Base-by-base conservation (phyloP, 176 grass and related monocot species). In the Hordeum marinum region DNA sequence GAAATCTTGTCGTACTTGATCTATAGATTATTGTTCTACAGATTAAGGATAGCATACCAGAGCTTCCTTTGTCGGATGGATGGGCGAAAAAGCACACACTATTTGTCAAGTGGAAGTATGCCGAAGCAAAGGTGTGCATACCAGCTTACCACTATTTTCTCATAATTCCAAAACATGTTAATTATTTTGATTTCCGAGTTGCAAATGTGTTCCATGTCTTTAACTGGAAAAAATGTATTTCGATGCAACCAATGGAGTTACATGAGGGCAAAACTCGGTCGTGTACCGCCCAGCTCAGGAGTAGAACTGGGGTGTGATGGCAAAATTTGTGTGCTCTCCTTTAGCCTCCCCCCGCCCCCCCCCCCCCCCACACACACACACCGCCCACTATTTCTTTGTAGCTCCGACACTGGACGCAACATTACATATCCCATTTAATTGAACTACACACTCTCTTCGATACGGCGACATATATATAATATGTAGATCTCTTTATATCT, bases 71-170 rank as follows among this genome's bases (percentile, higher is more conserved):
- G 40, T 78, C 83, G 25, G 87, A 92, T 75, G 89, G 94, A 63
- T 92, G 91, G 94, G 94, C 85, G 2, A 64, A 81, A 81, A 97
- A 97, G 27, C 94, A 97, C 75, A 83, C 85, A 46, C 70, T 90
- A 40, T 94, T 97, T 90, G 79, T 97, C 18, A 92, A 92, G 78
- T 97, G 91, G 91, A 97, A 94, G 63, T 94, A 85, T 84, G 87
- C 79, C 10, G 94, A 97, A 94, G 92, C 94, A 24, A 94, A 97
- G 83, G 94, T 97, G 37, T 55, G 48, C 62, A 75, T 13, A 82
- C 0, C 24, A 84, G 29, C 46, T 64, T 42, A 60, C 24, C 54
- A 55, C 59, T 76, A 7, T 67, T 68, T 81, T 81, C 11, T 39
- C 24, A 64, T 2, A 46, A 64, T 43, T 79, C 24, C 59, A 21